Conservation (phyloP, 441 rosid genomes). For the Pelargonium australe region DNA sequence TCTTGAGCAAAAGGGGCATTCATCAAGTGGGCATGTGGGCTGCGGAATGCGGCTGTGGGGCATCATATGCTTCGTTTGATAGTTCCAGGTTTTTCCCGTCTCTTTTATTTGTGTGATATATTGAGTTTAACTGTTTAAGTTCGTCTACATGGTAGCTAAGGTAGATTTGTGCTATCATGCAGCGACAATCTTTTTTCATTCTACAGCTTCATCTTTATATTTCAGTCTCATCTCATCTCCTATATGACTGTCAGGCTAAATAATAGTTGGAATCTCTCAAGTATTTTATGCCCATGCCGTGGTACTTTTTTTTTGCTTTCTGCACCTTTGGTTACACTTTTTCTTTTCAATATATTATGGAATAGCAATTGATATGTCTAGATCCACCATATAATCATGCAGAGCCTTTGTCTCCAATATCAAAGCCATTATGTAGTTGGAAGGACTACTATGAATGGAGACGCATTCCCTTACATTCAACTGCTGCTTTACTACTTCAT, state of each 20-base stretch:
- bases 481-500: slow-evolving; percentile 80
- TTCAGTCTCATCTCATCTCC: not conserved
- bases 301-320: slow-evolving; percentile 37
- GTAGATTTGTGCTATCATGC: not conserved
- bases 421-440: slow-evolving; percentile 45
- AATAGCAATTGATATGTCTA: slow-evolving; percentile 9
- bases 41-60: slow-evolving; percentile 52
- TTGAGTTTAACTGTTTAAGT: not conserved
- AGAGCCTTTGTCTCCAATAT: slow-evolving; percentile 47
- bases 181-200: not conserved
- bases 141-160: not conserved
- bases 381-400: slow-evolving; percentile 21
- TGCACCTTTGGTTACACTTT: not conserved
- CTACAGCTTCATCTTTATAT: not conserved
- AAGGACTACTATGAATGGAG: slow-evolving; percentile 77
- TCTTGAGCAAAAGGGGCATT: slow-evolving; percentile 51
- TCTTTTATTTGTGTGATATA: not conserved
- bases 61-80: slow-evolving; percentile 20
- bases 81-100: slow-evolving; percentile 30
- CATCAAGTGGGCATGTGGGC: slow-evolving; percentile 76
- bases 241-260: slow-evolving; percentile 30
- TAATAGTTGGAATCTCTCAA: slow-evolving; percentile 54
- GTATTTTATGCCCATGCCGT: slow-evolving; percentile 57
- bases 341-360: not conserved
- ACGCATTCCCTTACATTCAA: slow-evolving; percentile 63